Evolutionary conservation across 352 stramenopile genomes (phyloP), one percentile per base, ranked within the genome.

Genomic region (Nothophytophthora sp.): DNA sequence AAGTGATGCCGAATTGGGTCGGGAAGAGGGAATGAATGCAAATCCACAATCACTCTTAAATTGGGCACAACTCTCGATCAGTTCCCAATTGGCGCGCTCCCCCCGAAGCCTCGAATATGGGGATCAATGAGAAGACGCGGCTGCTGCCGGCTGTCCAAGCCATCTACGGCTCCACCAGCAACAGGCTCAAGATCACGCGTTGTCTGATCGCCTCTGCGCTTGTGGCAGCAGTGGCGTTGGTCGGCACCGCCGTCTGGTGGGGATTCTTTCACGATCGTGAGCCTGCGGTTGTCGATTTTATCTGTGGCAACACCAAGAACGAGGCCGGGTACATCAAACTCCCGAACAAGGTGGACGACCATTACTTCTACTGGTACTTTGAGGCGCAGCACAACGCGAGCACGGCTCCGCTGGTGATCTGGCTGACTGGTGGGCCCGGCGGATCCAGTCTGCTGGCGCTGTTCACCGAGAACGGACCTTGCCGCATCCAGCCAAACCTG

Each of bases 311-410:
- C 32, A 67, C 53, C 0, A 58, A 61, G 24, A 61, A 80, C 34
- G 61, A 78, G 22, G 54, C 70, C 2, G 72, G 70, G 2, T 81
- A 86, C 57, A 70, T 86, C 40, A 66, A 63, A 46, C 60, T 86
- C 9, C 3, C 61, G 15, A 80, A 81, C 65, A 78, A 79, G 49
- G 32, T 78, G n/a, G 75, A 86, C 39, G 72, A 78, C 27, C 45
- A 83, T 44, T 87, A 86, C 59, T 88, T 88, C 40, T 86, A 87
- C 55, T 88, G 75, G 73, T 81, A 70, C 43, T 77, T 81, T 23
- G 67, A 85, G 50, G 73, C 76, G 5, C 45, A 58, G 19, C 52
- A 62, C 39, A 55, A 64, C 34, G 50, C 65, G 3, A 44, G 22
- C 9, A 71, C 35, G 9, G 76, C 71, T 19, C 76, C 71, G 1